Evolutionary conservation across 371 early-diverging fungal genomes (phyloP).

Genomic region (Apophysomyces trapeziformis): DNA sequence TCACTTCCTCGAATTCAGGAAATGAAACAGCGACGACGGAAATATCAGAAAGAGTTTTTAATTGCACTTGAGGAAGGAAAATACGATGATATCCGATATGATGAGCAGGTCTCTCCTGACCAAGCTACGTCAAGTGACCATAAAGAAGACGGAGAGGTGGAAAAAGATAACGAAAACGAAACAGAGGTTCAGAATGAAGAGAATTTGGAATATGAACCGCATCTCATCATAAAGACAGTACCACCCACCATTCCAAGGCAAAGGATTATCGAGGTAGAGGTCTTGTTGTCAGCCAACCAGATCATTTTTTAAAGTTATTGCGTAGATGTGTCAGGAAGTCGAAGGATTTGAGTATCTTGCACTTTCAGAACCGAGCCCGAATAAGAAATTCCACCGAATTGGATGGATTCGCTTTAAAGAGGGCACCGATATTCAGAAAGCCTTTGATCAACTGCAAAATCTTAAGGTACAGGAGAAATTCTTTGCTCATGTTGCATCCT

Average conservation of each 20-base stretch:
- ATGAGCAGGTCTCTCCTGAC: slow-evolving; percentile 32
- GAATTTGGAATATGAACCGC: slow-evolving; percentile 43
- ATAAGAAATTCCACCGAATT: slow-evolving; percentile 83
- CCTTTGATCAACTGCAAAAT: slow-evolving; percentile 66
- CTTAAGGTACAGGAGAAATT: slow-evolving; percentile 35
- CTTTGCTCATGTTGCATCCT: slow-evolving; percentile 9
- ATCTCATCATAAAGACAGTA: slow-evolving; percentile 82
- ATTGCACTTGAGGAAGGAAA: slow-evolving; percentile 70
- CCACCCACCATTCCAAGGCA: slow-evolving; percentile 78
- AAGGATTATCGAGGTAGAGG: slow-evolving; percentile 75
- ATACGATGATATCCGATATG: slow-evolving; percentile 73
- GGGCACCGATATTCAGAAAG: slow-evolving; percentile 79
- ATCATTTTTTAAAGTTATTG: neutral
- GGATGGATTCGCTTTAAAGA: slow-evolving; percentile 92
- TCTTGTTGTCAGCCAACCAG: neutral
- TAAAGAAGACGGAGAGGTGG: slow-evolving; percentile 34
- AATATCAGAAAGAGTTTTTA: slow-evolving; percentile 65
- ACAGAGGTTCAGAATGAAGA: slow-evolving; percentile 14
- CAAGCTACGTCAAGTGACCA: neutral
- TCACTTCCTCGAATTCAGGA: slow-evolving; percentile 61
- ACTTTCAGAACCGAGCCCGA: slow-evolving; percentile 86
- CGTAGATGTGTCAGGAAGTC: slow-evolving; percentile 68
- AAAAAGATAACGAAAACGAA: slow-evolving; percentile 41
- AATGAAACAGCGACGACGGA: slow-evolving; percentile 54
- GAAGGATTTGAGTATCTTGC: slow-evolving; percentile 85